Percentiles rank a stretch among this genome's conserved stretches.
Evolutionary conservation across 805 yeast genomes (phyloP).

Genomic region (Kodamaea lidongshanica): DNA sequence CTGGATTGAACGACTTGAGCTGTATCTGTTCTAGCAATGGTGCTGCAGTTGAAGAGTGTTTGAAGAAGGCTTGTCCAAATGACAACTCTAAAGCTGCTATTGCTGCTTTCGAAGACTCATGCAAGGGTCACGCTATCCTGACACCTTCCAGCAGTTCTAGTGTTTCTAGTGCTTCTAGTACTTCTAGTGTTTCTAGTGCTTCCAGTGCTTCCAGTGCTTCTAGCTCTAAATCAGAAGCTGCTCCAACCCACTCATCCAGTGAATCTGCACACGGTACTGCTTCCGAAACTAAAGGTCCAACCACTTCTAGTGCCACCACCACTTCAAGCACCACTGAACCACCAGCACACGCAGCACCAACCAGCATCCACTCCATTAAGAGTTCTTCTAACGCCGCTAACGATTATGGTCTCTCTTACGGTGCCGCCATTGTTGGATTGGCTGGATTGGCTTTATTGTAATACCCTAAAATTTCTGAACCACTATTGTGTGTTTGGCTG

Average conservation of each 20-base stretch:
- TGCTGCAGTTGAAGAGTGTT: slow-evolving; percentile 52
- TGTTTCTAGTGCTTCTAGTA: slow-evolving; percentile 21
- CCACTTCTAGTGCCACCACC: slow-evolving; percentile 5
- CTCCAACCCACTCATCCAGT: slow-evolving; percentile 7
- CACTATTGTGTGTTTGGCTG: too few relatives aligned
- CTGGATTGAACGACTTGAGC: slow-evolving; percentile 52
- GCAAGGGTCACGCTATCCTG: slow-evolving; percentile 36
- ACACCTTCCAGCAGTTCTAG: slow-evolving; percentile 20
- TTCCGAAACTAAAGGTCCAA: slow-evolving; percentile 8
- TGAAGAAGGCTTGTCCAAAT: slow-evolving; percentile 63
- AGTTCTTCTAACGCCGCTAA: slow-evolving; percentile 13
- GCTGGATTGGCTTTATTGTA: slow-evolving; percentile 19
- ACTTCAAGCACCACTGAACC: slow-evolving; percentile 6
- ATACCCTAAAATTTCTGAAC: too few relatives aligned
- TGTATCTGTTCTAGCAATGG: slow-evolving; percentile 65
- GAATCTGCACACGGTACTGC: slow-evolving; percentile 8
- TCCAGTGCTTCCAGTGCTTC: slow-evolving; percentile 4
- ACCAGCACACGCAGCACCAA: slow-evolving; percentile 1
- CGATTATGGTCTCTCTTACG: slow-evolving; percentile 16
- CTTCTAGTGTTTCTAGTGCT: slow-evolving; percentile 6
- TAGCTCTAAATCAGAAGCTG: slow-evolving; percentile 6
- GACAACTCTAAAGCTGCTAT: slow-evolving; percentile 54
- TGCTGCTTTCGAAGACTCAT: slow-evolving; percentile 48
- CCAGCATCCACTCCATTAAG: slow-evolving; percentile 7
- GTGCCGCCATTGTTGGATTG: slow-evolving; percentile 21